phyloP scores from a whole-genome alignment of 495 filamentous ascomycete species.

The Tetracladium setigerum region DNA sequence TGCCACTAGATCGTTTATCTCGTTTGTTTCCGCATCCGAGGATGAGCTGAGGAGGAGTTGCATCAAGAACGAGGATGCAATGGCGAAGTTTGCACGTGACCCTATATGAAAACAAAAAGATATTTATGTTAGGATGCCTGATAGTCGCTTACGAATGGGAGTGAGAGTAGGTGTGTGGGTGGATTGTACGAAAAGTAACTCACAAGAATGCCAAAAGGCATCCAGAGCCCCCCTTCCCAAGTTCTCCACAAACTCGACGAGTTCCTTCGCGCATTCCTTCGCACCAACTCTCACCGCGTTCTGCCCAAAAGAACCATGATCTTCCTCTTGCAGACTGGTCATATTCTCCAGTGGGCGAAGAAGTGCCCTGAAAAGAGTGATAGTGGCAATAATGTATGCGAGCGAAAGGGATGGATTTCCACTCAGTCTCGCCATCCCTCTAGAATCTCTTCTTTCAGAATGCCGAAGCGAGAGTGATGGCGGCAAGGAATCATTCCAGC shows the following conservation, averaged over 20 bases:
- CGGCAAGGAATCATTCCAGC: constrained; percentile 20
- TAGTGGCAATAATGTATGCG: constrained; percentile 21
- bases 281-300: constrained; percentile 12
- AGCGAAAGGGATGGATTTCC: constrained; percentile 17
- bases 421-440: constrained; percentile 15
- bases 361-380: constrained; percentile 21
- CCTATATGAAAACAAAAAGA: constrained; percentile 2
- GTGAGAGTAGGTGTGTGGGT: not conserved
- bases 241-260: constrained; percentile 21
- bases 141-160: not conserved
- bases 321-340: constrained; percentile 11
- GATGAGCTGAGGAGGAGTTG: constrained; percentile 18
- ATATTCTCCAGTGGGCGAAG: constrained; percentile 20
- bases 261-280: constrained; percentile 21
- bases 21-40: constrained; percentile 12
- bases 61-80: constrained; percentile 25
- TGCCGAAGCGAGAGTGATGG: constrained; percentile 10
- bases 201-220: constrained; percentile 25
- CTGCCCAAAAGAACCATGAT: constrained; percentile 15
- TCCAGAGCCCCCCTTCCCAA: constrained; percentile 16
- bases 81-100: constrained; percentile 24
- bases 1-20: constrained; percentile 17
- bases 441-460: constrained; percentile 11
- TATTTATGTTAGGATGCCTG: not conserved
- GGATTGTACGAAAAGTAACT: not conserved